A percentile compares a stretch with the other conserved stretches of the same genome.
phyloP scores from a whole-genome alignment of 768 basidiomycete species.

The Mycena albidolilacea region DNA sequence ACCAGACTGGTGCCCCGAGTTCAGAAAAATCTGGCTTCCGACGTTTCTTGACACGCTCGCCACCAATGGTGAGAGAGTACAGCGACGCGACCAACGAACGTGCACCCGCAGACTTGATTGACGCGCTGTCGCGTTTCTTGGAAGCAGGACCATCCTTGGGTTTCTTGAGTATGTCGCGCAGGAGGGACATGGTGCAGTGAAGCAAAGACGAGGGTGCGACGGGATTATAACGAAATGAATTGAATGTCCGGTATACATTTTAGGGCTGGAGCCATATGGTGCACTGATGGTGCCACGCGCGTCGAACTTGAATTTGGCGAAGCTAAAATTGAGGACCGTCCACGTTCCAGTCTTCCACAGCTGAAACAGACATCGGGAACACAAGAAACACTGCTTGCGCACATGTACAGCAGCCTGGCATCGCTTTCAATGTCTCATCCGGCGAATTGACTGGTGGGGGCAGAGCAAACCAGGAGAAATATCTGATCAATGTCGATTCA shows the following conservation, averaged over 20 bases:
- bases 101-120: slow-evolving; percentile 38
- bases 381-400: background rate
- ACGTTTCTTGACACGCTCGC: slow-evolving; percentile 37
- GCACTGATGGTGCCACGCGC: slow-evolving; percentile 34
- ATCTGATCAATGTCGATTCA: too few species aligned
- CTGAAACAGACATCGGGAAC: background rate
- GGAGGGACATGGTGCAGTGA: slow-evolving; percentile 34
- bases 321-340: slow-evolving; percentile 31
- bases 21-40: slow-evolving; percentile 35
- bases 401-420: too few species aligned
- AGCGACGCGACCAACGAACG: slow-evolving; percentile 39
- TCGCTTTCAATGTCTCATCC: too few species aligned
- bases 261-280: slow-evolving; percentile 32
- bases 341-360: background rate
- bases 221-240: slow-evolving; percentile 6
- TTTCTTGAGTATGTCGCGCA: slow-evolving; percentile 38
- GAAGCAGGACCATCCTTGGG: slow-evolving; percentile 23
- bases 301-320: background rate
- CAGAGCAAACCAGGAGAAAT: too few species aligned
- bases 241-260: slow-evolving; percentile 6
- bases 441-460: too few species aligned
- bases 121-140: slow-evolving; percentile 34
- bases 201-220: background rate
- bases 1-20: slow-evolving; percentile 38
- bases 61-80: slow-evolving; percentile 36